Conservation (phyloP, 441 rosid genomes). For the Francoa sonchifolia region DNA sequence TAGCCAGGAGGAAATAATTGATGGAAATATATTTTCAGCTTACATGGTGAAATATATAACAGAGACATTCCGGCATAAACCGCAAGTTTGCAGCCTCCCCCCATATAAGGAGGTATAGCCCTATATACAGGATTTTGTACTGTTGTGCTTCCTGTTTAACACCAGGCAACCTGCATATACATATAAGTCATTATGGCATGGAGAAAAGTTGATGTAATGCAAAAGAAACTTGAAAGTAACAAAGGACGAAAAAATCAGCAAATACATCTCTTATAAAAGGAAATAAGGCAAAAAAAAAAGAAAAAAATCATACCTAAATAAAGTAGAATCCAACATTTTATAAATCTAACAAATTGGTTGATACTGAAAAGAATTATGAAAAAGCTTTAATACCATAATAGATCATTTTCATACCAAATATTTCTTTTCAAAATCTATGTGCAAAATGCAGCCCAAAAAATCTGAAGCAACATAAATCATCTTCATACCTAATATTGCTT, state of each 20-base stretch:
- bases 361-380: too few species aligned
- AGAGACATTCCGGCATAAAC: constrained; percentile 90
- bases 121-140: constrained; percentile 69
- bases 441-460: too few species aligned
- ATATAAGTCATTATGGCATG: constrained; percentile 12
- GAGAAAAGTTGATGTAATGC: not conserved
- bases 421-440: too few species aligned
- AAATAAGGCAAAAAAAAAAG: not conserved
- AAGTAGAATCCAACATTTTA: too few species aligned
- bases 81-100: constrained; percentile 97
- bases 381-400: too few species aligned
- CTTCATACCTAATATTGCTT: constrained; percentile 60
- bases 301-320: too few species aligned
- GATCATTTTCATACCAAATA: too few species aligned
- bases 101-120: constrained; percentile 95
- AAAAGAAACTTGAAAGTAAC: constrained; percentile 4
- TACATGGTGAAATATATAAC: constrained; percentile 93
- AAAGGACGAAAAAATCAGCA: not conserved
- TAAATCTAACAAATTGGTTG: too few species aligned
- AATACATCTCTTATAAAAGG: constrained; percentile 6
- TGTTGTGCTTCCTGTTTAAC: constrained; percentile 78
- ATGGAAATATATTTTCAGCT: constrained; percentile 20
- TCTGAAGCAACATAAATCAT: constrained; percentile 6
- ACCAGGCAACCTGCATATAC: constrained; percentile 59
- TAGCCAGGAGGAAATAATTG: not conserved